Evolutionary conservation across 148 eudicot species (phyloP), one percentile per base, ranked within the genome.

Genomic region (Persicaria maculosa): DNA sequence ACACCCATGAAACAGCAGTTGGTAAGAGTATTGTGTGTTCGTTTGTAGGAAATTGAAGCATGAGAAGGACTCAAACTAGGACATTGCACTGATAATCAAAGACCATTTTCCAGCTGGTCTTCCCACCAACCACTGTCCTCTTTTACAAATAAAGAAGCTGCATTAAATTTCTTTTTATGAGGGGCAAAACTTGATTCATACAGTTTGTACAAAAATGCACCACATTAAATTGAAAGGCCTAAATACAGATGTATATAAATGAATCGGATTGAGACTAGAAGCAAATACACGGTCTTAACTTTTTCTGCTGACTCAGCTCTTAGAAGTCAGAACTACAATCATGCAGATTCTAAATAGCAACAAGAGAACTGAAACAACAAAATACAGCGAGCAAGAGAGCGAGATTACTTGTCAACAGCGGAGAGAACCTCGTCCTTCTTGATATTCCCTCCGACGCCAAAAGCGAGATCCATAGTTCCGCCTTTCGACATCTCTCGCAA

Each of bases 361-460:
- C 52, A 70, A 6, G 15, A 68, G 19, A 44, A 46, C 25, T 69
- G 14, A 5, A 0, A 46, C 50, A 17, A 1, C 48, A 69, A 17
- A 70, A 50, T 59, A 68, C 68, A 75, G 3, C 20, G 19, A 10
- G 68, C 43, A n/a, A 54, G 46, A 11, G 16, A 36, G n/a, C 40
- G 3, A 31, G 40, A 62, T 50, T 80, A 95, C 98, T 90, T 81
- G 44, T 95, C 93, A 44, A 95, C 97, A n/a, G 98, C 92, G 20
- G 88, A 81, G 12, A 92, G 88, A 68, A 95, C 96, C 9, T 85
- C 86, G 11, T 80, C 80, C 74, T 88, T 95, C 20, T 83, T 80
- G 85, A 95, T 95, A 81, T 85, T 84, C 67, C 98, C 98, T 54
- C 98, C 98, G n/a, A 92, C 80, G 17, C 98, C 98, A 45, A 83